phyloP scores from a whole-genome alignment of 768 basidiomycete genomes.

The Cystobasidium onofrii region DNA sequence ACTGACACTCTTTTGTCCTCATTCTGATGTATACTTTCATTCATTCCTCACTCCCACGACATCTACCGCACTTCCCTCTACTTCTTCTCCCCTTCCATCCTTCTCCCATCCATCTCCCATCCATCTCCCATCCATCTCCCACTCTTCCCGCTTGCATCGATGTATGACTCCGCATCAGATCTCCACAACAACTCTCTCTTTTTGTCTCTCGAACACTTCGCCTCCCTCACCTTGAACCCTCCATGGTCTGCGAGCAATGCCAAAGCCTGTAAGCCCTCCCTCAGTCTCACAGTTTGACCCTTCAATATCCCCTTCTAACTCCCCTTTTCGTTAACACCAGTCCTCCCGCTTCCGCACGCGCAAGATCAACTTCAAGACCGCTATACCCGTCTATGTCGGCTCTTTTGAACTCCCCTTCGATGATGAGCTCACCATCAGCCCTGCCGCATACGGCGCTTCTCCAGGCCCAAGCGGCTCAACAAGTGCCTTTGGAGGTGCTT shows the following conservation, averaged over 20 bases:
- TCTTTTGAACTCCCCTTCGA: constrained; percentile 32
- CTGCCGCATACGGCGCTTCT: constrained; percentile 7
- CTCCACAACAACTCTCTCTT: background rate
- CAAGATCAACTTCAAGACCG: constrained; percentile 43
- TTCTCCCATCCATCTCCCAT: no score
- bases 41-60: no score
- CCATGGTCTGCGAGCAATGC: constrained; percentile 31
- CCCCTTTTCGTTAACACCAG: background rate
- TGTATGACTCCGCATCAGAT: no score
- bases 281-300: no score
- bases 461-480: background rate
- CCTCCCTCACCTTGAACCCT: background rate
- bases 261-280: constrained; percentile 35
- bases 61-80: no score
- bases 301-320: background rate
- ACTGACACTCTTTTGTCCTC: no score
- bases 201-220: background rate
- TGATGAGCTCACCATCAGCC: constrained; percentile 35
- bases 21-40: no score
- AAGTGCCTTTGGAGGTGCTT: constrained; percentile 7
- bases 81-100: no score
- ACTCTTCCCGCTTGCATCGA: no score
- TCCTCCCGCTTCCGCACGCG: constrained; percentile 42
- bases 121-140: no score
- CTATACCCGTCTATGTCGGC: constrained; percentile 40